A percentile compares a stretch with the other conserved stretches of the same genome.
These are phyloP conservation scores for Pterocarpus santalinus DNA, from an alignment of 306 rosid species.

Conservation along the genomic window DNA sequence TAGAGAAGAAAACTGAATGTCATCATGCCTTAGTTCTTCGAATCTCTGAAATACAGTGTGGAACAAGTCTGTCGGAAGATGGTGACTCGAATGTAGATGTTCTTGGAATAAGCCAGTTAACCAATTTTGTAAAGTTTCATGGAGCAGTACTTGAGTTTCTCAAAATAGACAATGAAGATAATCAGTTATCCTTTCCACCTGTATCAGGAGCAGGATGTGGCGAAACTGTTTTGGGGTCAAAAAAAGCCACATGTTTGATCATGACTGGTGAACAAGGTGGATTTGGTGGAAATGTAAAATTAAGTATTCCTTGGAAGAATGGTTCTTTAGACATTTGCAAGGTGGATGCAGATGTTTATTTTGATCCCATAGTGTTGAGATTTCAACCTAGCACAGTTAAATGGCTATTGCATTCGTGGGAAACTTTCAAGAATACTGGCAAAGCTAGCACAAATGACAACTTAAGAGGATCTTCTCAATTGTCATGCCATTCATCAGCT, in stretches of 20 bases:
- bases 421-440: slow-evolving; percentile 58
- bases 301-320: slow-evolving; percentile 93
- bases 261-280: slow-evolving; percentile 80
- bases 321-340: slow-evolving; percentile 85
- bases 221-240: slow-evolving; percentile 56
- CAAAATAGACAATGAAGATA: slow-evolving; percentile 60
- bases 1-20: slow-evolving; percentile 48
- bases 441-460: slow-evolving; percentile 47
- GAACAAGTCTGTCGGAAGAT: slow-evolving; percentile 85
- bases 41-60: slow-evolving; percentile 82
- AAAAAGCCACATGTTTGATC: slow-evolving; percentile 63
- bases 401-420: slow-evolving; percentile 73
- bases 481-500: slow-evolving; percentile 50
- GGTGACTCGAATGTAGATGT: slow-evolving; percentile 61
- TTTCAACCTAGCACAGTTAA: slow-evolving; percentile 82
- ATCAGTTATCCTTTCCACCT: slow-evolving; percentile 41
- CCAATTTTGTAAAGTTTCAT: slow-evolving; percentile 84
- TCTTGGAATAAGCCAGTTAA: slow-evolving; percentile 83
- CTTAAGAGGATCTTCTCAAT: slow-evolving; percentile 52
- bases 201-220: slow-evolving; percentile 49
- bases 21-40: slow-evolving; percentile 72
- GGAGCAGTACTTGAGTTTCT: slow-evolving; percentile 84
- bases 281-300: slow-evolving; percentile 85
- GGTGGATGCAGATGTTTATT: slow-evolving; percentile 83
- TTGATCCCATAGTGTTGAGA: slow-evolving; percentile 79